A percentile compares a stretch with the other conserved stretches of the same genome.
Conservation (phyloP, 2,329 filamentous ascomycete genomes). For the Leptographium galeiforme region DNA sequence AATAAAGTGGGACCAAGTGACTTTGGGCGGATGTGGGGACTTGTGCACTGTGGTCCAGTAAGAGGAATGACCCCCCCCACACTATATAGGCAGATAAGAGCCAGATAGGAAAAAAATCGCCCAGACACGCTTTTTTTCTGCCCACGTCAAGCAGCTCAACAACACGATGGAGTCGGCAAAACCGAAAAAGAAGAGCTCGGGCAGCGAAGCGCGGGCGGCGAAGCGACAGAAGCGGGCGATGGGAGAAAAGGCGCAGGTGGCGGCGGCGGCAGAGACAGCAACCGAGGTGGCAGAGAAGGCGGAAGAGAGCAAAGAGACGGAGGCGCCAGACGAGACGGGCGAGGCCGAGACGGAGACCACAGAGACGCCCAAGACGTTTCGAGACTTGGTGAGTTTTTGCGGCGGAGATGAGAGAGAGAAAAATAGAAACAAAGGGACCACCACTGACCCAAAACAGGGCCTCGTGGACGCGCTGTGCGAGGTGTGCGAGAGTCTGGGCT, state of each 20-base stretch:
- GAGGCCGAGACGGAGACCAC: background rate
- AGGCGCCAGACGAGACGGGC: background rate
- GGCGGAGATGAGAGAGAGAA: too few species aligned
- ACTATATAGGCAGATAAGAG: too few species aligned
- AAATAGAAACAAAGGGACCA: too few species aligned
- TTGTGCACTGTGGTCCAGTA: too few species aligned
- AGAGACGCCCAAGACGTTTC: constrained; percentile 3
- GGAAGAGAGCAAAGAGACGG: background rate
- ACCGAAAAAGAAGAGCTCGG: background rate
- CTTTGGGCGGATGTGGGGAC: too few species aligned
- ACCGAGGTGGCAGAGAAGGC: background rate
- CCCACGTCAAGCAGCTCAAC: too few species aligned
- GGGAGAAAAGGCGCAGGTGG: background rate
- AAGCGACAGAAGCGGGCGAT: background rate
- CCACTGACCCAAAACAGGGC: constrained; percentile 47
- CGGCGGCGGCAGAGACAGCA: background rate
- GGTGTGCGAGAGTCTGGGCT: constrained; percentile 70
- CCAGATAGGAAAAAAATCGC: background rate
- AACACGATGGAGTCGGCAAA: background rate
- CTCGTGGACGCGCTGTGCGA: constrained; percentile 81
- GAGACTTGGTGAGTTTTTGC: background rate
- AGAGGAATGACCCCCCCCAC: too few species aligned
- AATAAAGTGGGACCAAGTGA: background rate
- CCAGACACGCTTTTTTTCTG: background rate
- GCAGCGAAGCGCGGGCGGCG: background rate